These are phyloP conservation scores for Scenedesmus sp. DNA, from an alignment of 163 green algal genomes.

Conservation along the genomic window DNA sequence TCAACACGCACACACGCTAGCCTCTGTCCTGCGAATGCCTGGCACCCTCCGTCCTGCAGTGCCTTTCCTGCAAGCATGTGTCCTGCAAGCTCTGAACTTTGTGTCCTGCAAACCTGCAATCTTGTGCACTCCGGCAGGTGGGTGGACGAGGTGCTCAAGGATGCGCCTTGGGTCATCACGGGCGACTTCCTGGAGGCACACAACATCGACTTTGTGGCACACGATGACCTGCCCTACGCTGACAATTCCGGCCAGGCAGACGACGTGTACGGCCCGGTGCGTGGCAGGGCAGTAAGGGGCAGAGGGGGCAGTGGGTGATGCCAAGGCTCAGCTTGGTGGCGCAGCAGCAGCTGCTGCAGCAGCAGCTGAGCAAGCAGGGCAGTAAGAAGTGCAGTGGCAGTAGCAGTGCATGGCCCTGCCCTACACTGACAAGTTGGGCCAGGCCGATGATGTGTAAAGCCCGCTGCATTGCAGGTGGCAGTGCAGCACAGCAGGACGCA, in stretches of 20 bases:
- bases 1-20: no score
- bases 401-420: conserved; percentile 63
- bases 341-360: no score
- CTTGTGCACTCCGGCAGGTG: conserved; percentile 68
- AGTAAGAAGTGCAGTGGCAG: no score
- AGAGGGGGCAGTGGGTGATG: no score
- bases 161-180: conserved; percentile 91
- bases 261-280: conserved; percentile 82
- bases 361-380: not conserved
- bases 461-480: conserved; percentile 37
- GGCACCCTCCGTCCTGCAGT: not conserved
- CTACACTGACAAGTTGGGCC: conserved; percentile 83
- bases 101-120: not conserved
- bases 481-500: no score
- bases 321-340: no score
- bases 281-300: not conserved
- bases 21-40: no score
- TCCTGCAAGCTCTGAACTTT: not conserved
- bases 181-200: conserved; percentile 86
- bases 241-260: conserved; percentile 78
- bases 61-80: not conserved
- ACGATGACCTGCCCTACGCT: conserved; percentile 92
- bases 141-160: conserved; percentile 91
- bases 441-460: conserved; percentile 84
- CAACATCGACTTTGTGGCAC: conserved; percentile 93